Percentiles rank a stretch among this genome's conserved stretches.
Conservation (phyloP, 2,329 filamentous ascomycete species). For the Raffaelea arxii region DNA sequence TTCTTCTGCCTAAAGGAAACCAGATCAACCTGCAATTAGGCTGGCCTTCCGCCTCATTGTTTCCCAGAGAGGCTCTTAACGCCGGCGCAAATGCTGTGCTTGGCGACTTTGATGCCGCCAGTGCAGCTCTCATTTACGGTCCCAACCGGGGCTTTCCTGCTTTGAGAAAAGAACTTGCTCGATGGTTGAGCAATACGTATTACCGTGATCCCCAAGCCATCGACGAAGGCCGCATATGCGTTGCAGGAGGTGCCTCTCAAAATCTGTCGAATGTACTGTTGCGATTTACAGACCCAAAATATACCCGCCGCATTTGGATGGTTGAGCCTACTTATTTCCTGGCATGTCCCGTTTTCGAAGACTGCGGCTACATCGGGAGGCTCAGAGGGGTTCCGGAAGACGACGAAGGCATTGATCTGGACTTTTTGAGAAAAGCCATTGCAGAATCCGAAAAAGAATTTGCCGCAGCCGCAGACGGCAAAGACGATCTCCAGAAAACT, state of each 20-base stretch:
- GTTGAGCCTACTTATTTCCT: slow-evolving; percentile 58
- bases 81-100: slow-evolving; percentile 41
- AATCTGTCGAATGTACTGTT: slow-evolving; percentile 53
- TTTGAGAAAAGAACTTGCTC: slow-evolving; percentile 43
- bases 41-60: slow-evolving; percentile 28
- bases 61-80: slow-evolving; percentile 45
- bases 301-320: slow-evolving; percentile 55
- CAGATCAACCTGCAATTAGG: slow-evolving; percentile 20
- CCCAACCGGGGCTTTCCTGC: slow-evolving; percentile 48
- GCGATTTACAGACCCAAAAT: slow-evolving; percentile 54
- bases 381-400: slow-evolving; percentile 54
- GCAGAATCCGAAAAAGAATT: slow-evolving; percentile 4
- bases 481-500: slow-evolving; percentile 2
- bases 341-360: slow-evolving; percentile 55
- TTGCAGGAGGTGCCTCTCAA: slow-evolving; percentile 58
- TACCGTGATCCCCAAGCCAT: slow-evolving; percentile 18
- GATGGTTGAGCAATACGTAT: slow-evolving; percentile 53
- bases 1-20: slow-evolving; percentile 5
- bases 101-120: slow-evolving; percentile 14
- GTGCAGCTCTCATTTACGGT: slow-evolving; percentile 34
- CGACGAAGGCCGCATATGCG: slow-evolving; percentile 39
- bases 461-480: not conserved
- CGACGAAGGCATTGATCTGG: slow-evolving; percentile 51
- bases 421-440: slow-evolving; percentile 29
- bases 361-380: slow-evolving; percentile 49